Evolutionary conservation across 257 asterid species (phyloP).

Genomic region (Solanum piurae): DNA sequence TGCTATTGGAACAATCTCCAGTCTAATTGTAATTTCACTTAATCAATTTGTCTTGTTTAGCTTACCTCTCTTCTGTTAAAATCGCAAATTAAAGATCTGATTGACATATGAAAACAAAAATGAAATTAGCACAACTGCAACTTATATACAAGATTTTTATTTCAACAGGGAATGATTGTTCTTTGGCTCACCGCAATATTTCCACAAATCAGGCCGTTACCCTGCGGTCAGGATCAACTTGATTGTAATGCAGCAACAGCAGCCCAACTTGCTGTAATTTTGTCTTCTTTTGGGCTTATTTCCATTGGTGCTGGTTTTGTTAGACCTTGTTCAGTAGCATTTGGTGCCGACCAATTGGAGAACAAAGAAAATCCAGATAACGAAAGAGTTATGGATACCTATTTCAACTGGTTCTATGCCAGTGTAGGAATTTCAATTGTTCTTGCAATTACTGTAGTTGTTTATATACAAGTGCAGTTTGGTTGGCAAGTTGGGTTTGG

Average conservation of each 20-base stretch:
- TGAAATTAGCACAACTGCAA: background rate
- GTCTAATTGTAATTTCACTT: constrained; percentile 5
- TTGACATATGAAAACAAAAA: background rate
- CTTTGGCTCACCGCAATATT: constrained; percentile 8
- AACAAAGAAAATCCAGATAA: background rate
- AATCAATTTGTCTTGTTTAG: background rate
- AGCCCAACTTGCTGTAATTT: background rate
- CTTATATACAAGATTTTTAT: background rate
- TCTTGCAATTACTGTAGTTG: constrained; percentile 2
- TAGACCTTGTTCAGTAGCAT: constrained; percentile 10
- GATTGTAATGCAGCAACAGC: background rate
- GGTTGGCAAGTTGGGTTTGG: constrained; percentile 19
- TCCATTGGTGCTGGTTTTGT: constrained; percentile 10
- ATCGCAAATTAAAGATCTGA: background rate
- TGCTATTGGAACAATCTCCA: constrained; percentile 6
- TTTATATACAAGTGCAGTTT: constrained; percentile 8
- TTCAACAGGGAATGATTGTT: constrained; percentile 1
- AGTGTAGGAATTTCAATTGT: background rate
- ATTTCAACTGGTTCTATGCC: constrained; percentile 9
- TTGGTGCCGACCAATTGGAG: constrained; percentile 5
- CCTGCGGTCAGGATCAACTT: background rate
- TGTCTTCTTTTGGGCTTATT: background rate
- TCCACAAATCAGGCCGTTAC: constrained; percentile 2
- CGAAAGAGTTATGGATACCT: background rate
- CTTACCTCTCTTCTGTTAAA: too few relatives aligned